Base-by-base conservation (phyloP, 805 yeast species). In the Lipomyces japonicus region DNA sequence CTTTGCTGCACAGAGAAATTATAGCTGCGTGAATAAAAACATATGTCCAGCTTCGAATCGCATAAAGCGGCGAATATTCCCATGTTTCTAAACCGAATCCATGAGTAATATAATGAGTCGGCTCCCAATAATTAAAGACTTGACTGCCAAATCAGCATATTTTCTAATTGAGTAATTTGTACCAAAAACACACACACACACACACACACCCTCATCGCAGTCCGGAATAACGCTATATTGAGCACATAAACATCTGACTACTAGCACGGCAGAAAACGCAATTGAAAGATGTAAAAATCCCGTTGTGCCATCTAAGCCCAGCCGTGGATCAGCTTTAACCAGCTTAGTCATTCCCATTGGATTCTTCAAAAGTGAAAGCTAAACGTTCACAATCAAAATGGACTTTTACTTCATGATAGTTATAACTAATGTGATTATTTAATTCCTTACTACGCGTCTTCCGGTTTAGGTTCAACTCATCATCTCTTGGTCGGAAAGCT, bases 1-100 rank as follows among this genome's bases (percentile, higher is more conserved):
- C n/a, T n/a, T 26, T 4, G 41, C 50, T 48, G 21, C 57, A 51
- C 1, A 48, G 40, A 30, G 53, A 51, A 21, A 68, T 53, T 3
- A 62, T 53, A 14, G 51, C 30, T 2, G 69, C 71, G 46, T 71
- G 73, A 5, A 66, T 86, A 4, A 80, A 53, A 24, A 90, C 69
- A 60, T 84, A 89, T 1, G 85, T 75, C 81, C 93, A 91, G 1
- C 96, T 86, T 57, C 97, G 70, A 47, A 90, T 86, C 16, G 95
- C 87, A 62, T 78, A 87, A 46, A 76, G 84, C 0, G 97, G 96
- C 0, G 96, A 86, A 65, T 90, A 91, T 64, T 90, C 97, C 97
- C 97, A 90, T 0, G 97, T 90, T 66, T 89, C 89, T 60, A 89
- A 85, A 1, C 97, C 97, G 65, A 88, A 87, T 2, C 84, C 84